A percentile compares a stretch with the other conserved stretches of the same genome.
phyloP scores from a whole-genome alignment of 345 rosid genomes.

The Dimocarpus longan region DNA sequence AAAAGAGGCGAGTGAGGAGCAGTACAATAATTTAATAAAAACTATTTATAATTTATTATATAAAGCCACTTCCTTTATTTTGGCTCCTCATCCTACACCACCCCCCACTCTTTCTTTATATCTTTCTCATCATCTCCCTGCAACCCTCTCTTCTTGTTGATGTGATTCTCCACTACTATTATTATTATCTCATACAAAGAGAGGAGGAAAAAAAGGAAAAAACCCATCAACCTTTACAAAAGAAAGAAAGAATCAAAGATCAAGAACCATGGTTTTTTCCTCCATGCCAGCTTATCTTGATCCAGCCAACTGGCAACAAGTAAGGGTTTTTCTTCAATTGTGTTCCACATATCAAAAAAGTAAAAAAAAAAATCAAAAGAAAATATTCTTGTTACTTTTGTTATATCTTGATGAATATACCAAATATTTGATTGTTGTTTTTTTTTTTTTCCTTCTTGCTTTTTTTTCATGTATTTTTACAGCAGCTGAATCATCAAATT shows the following conservation, averaged over 20 bases:
- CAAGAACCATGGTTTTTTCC: constrained; percentile 73
- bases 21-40: constrained; percentile 24
- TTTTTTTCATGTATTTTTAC: constrained; percentile 31
- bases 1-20: constrained; percentile 52
- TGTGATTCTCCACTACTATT: constrained; percentile 50
- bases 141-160: constrained; percentile 32
- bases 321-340: constrained; percentile 38
- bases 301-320: constrained; percentile 98
- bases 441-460: constrained; percentile 16
- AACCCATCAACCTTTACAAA: constrained; percentile 48
- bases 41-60: constrained; percentile 23
- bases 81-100: constrained; percentile 47
- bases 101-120: constrained; percentile 26
- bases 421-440: constrained; percentile 42
- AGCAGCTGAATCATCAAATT: constrained; percentile 48
- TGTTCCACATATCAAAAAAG: constrained; percentile 28
- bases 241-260: constrained; percentile 34
- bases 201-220: constrained; percentile 18
- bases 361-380: constrained; percentile 38
- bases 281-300: constrained; percentile 96
- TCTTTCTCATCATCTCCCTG: constrained; percentile 33
- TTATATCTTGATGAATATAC: constrained; percentile 61
- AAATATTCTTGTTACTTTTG: constrained; percentile 45
- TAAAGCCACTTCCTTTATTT: constrained; percentile 69
- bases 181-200: constrained; percentile 29